Evolutionary conservation across 495 filamentous ascomycete genomes (phyloP), one percentile per base, ranked within the genome.

Genomic region (Margaritispora aquatica): DNA sequence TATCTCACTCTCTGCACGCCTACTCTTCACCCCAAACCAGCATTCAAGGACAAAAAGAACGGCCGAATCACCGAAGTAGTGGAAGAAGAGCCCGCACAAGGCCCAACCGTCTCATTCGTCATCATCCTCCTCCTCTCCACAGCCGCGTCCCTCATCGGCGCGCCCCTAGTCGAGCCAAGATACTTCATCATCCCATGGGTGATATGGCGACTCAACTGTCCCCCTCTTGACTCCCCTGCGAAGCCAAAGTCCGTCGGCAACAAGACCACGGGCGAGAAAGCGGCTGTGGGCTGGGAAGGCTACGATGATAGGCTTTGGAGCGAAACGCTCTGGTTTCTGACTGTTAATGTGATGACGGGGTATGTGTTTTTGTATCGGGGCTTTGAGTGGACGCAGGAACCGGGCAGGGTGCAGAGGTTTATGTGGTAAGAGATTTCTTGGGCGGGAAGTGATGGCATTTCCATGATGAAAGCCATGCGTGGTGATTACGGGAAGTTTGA

Each of bases 161-260:
- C 95, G 0, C 91, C 94, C 1, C 80, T 98, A 1, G 93, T 98
- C 11, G 94, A 98, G 66, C 92, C 92, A 1, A 81, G 94, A 3
- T 98, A 98, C 68, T 93, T 95, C 68, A 93, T 97, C 67, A 77
- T 96, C 2, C 92, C 92, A 0, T 98, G 94, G 94, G 82, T 96
- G 26, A 83, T 97, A 68, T 98, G 91, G 89, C 79, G 95, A 9
- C 72, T 96, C 13, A 84, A 96, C 70, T 71, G 97, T 0, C 88
- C 88, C 55, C 74, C 27, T 19, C 52, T 47, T 22, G 2, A 0
- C 3, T 26, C 15, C 19, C 50, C 5, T 15, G 22, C 23, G 10
- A 15, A 27, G 49, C 17, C 17, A 26, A 57, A 34, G 17, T 26
- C 13, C 15, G 38, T 44, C 0, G 29, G 26, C 51, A 26, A 26